Base-by-base conservation (phyloP, 1,284 basidiomycete species). In the Fomitopsis betulina region DNA sequence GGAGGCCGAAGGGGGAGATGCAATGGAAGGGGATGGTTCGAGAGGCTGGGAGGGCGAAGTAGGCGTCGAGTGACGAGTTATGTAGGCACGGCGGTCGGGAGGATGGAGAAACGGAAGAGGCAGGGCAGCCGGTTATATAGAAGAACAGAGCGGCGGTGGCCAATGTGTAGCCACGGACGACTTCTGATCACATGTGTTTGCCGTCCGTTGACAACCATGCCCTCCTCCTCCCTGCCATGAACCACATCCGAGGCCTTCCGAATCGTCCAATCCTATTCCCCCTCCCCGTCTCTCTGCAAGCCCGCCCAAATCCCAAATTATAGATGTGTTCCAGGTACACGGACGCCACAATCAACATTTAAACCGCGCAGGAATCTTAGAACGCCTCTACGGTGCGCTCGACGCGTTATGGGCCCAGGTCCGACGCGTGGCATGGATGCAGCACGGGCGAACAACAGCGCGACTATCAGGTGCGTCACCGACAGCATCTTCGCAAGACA, bases 161-260 rank as follows among this genome's bases (percentile, higher is more conserved):
- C 23, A 47, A 35, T 53, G 58, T 25, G 53, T 19, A 43, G 49
- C 32, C 17, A 51, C 49, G 49, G 40, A 58, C 43, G 53, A 45
- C 49, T 40, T 30, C n/a, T 43, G 53, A 53, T 58, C 58, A 58
- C 58, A 58, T 58, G 58, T 53, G 45, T 55, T 53, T 43, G 27
- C 17, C 25, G 39, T 45, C 25, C 57, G 33, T 54, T 12, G 35
- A 15, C 35, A 10, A 37, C 35, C 35, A 10, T 37, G 12, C 5
- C 13, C 35, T 10, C 3, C 8, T 12, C 13, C 13, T 15, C 35
- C 35, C 4, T n/a, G 45, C 45, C 25, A 47, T 47, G 30, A 15
- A 47, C 42, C 45, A 51, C 49, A 51, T 51, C 49, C 49, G 49
- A 51, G 21, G 19, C 49, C 19, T 8, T 30, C 10, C n/a, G n/a